These are phyloP conservation scores for Fusarium metavorans DNA, from an alignment of 2,329 filamentous ascomycete genomes.

Conservation along the genomic window DNA sequence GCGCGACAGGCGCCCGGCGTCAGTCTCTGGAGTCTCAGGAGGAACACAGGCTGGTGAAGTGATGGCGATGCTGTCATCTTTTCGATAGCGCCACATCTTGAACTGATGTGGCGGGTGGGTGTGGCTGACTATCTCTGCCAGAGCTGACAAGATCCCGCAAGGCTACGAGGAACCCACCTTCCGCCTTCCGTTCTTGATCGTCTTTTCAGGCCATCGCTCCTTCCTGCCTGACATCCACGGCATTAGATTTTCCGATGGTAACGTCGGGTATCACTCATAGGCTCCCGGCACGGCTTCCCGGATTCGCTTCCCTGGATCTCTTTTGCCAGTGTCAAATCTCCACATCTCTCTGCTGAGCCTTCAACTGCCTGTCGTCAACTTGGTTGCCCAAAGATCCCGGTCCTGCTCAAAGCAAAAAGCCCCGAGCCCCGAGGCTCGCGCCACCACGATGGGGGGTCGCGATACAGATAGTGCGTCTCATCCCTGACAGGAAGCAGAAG, in stretches of 20 bases:
- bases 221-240: background rate
- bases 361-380: background rate
- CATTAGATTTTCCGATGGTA: background rate
- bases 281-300: background rate
- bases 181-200: background rate
- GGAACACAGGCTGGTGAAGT: conserved; percentile 21
- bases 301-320: background rate
- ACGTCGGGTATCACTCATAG: background rate
- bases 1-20: conserved; percentile 36
- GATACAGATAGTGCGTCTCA: conserved; percentile 31
- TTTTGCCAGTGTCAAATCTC: background rate
- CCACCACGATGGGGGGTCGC: conserved; percentile 21
- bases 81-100: conserved; percentile 22
- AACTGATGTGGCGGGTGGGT: conserved; percentile 31
- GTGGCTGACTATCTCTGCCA: conserved; percentile 13
- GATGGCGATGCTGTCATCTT: conserved; percentile 40
- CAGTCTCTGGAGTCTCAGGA: conserved; percentile 17
- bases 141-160: background rate
- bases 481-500: conserved; percentile 22
- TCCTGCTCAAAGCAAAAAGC: conserved; percentile 20
- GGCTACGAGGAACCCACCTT: background rate
- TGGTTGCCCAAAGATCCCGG: background rate
- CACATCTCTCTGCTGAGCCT: background rate
- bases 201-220: background rate
- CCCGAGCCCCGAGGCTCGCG: conserved; percentile 20